Evolutionary conservation across 345 rosid genomes (phyloP).

Genomic region (Populus alba): DNA sequence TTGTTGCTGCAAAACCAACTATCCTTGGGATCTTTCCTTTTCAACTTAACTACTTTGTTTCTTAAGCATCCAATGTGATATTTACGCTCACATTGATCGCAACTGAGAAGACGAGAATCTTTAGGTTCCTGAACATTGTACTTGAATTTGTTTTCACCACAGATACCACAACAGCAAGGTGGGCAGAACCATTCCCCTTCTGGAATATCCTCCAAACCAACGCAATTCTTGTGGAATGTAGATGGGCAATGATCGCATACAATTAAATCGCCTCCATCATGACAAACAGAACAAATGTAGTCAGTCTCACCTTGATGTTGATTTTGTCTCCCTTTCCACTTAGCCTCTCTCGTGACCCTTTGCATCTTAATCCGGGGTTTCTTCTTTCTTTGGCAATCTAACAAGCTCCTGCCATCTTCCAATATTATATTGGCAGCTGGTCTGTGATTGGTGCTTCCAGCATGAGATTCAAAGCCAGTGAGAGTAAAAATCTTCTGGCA

Average conservation of each 20-base stretch:
- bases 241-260: slow-evolving; percentile 27
- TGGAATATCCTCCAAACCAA: slow-evolving; percentile 21
- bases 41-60: background rate
- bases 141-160: slow-evolving; percentile 8
- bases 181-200: slow-evolving; percentile 27
- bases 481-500: slow-evolving; percentile 8
- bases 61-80: slow-evolving; percentile 16
- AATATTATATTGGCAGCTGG: slow-evolving; percentile 19
- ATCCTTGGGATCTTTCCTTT: background rate
- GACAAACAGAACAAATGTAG: slow-evolving; percentile 20
- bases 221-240: slow-evolving; percentile 20
- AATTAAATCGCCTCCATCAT: slow-evolving; percentile 19
- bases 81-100: slow-evolving; percentile 20
- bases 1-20: slow-evolving; percentile 40
- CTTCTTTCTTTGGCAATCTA: slow-evolving; percentile 5
- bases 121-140: background rate
- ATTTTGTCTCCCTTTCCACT: background rate
- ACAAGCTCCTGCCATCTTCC: slow-evolving; percentile 19
- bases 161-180: slow-evolving; percentile 17
- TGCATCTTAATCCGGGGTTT: background rate
- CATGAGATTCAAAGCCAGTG: slow-evolving; percentile 21
- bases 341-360: background rate
- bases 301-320: background rate
- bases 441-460: slow-evolving; percentile 12
- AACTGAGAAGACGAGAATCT: background rate